These are phyloP conservation scores for Phyllosticta citriasiana DNA, from an alignment of 2,329 filamentous ascomycete genomes.

Conservation along the genomic window DNA sequence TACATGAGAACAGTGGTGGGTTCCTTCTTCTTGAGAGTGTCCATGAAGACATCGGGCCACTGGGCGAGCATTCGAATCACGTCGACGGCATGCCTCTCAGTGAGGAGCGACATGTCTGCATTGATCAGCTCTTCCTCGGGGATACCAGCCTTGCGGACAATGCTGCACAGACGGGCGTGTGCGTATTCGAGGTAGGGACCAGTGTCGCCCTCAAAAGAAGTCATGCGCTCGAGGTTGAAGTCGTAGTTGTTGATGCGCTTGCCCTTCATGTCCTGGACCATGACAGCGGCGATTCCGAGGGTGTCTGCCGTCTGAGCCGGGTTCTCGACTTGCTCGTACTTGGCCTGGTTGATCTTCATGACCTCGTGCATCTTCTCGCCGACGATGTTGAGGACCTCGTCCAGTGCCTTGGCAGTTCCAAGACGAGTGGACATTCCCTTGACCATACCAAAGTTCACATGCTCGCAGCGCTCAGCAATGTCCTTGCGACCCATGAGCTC, in stretches of 20 bases:
- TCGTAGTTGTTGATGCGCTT: constrained; percentile 64
- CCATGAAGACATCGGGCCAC: constrained; percentile 76
- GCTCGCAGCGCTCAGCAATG: constrained; percentile 48
- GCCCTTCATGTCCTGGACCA: constrained; percentile 96
- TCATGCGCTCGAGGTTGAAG: constrained; percentile 76
- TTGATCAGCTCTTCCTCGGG: constrained; percentile 45
- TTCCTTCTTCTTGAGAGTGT: constrained; percentile 76
- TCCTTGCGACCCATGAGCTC: constrained; percentile 53
- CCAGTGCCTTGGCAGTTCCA: constrained; percentile 40
- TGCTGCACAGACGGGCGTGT: constrained; percentile 57
- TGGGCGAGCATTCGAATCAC: constrained; percentile 67
- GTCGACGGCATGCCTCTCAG: constrained; percentile 61
- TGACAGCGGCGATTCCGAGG: constrained; percentile 86
- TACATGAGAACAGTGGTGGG: constrained; percentile 59
- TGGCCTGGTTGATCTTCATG: constrained; percentile 81
- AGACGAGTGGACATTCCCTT: constrained; percentile 56
- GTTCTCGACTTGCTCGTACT: constrained; percentile 83
- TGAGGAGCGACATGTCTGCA: constrained; percentile 59
- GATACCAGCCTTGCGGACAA: constrained; percentile 46
- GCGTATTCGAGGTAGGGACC: constrained; percentile 80
- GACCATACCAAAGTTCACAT: constrained; percentile 59
- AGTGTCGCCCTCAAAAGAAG: constrained; percentile 75
- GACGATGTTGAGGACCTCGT: constrained; percentile 46
- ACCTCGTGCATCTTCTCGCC: constrained; percentile 96
- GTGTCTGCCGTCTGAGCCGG: constrained; percentile 75